Conservation (phyloP, 2,329 filamentous ascomycete species). For the Venturia asperata region DNA sequence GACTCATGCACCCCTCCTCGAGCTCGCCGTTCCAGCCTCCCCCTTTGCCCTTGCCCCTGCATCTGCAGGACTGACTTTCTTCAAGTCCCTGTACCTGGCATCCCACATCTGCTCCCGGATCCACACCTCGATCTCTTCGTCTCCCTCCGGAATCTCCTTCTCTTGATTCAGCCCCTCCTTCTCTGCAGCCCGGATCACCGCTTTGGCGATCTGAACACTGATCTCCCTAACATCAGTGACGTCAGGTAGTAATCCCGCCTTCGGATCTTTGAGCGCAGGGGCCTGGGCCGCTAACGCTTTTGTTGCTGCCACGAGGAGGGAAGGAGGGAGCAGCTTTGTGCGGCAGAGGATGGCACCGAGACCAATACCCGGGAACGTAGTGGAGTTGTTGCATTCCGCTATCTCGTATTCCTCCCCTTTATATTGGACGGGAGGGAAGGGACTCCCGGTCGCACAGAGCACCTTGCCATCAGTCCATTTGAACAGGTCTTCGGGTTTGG, state of each 20-base stretch:
- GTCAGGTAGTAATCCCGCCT: slow-evolving; percentile 64
- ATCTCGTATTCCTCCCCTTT: slow-evolving; percentile 49
- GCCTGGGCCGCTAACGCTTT: slow-evolving; percentile 64
- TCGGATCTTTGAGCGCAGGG: slow-evolving; percentile 59
- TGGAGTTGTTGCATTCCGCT: slow-evolving; percentile 84
- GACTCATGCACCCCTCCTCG: slow-evolving; percentile 4
- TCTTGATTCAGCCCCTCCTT: slow-evolving; percentile 61
- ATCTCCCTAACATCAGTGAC: slow-evolving; percentile 67
- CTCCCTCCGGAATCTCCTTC: slow-evolving; percentile 54
- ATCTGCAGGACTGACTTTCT: slow-evolving; percentile 41
- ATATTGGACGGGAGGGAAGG: slow-evolving; percentile 66
- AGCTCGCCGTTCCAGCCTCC: slow-evolving; percentile 13
- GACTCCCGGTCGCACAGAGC: slow-evolving; percentile 75
- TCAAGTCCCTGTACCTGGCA: slow-evolving; percentile 58
- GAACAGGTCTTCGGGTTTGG: slow-evolving; percentile 66
- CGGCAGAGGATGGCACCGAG: slow-evolving; percentile 69
- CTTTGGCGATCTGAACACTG: slow-evolving; percentile 68
- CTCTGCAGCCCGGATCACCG: slow-evolving; percentile 65
- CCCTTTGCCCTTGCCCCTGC: slow-evolving; percentile 13
- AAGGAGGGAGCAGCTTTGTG: slow-evolving; percentile 59
- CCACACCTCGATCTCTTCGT: slow-evolving; percentile 59
- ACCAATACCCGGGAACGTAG: slow-evolving; percentile 79
- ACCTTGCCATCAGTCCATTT: slow-evolving; percentile 72
- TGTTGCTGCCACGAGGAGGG: slow-evolving; percentile 75
- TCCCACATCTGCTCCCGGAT: slow-evolving; percentile 76